Base-by-base conservation (phyloP, 208 protist species). In the Blechomonas ayalai region DNA sequence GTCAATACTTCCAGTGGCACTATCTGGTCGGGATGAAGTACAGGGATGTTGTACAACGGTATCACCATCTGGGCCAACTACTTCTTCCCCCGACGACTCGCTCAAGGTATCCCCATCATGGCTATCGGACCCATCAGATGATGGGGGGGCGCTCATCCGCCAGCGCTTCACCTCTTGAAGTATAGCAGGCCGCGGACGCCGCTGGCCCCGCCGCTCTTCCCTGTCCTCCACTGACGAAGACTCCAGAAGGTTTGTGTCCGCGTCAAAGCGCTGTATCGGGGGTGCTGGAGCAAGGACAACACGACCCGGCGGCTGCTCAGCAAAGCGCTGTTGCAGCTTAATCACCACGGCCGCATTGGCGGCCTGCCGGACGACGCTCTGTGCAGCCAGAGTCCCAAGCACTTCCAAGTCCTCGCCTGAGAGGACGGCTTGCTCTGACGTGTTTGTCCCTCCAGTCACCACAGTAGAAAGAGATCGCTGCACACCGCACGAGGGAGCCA, bases 81-180 rank as follows among this genome's bases (percentile, higher is more conserved):
- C n/a, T n/a, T n/a, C n/a, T n/a, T n/a, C n/a, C n/a, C n/a, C n/a
- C n/a, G n/a, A n/a, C n/a, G n/a, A n/a, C n/a, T n/a, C n/a, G n/a
- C n/a, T n/a, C n/a, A n/a, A n/a, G n/a, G n/a, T n/a, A n/a, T n/a
- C n/a, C n/a, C n/a, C n/a, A n/a, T n/a, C n/a, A n/a, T n/a, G n/a
- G n/a, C n/a, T n/a, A n/a, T 19, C 29, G 29, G n/a, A 20, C 29
- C 28, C 56, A 7, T 12, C 9, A 4, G 48, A 54, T 0, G 56
- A 70, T 13, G 68, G 61, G 20, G 68, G 68, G 18, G 49, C 53
- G 52, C 68, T 76, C 68, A 61, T 71, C 2, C 68, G 68, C 68
- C 68, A 76, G 10, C 68, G 68, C 49, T 37, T 32, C 35, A 67
- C 68, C 22, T 45, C 49, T 6, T 48, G 36, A 13, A 71, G 12